Base-by-base conservation (phyloP, 1,139 yeast genomes). In the Taiozyma sp. region DNA sequence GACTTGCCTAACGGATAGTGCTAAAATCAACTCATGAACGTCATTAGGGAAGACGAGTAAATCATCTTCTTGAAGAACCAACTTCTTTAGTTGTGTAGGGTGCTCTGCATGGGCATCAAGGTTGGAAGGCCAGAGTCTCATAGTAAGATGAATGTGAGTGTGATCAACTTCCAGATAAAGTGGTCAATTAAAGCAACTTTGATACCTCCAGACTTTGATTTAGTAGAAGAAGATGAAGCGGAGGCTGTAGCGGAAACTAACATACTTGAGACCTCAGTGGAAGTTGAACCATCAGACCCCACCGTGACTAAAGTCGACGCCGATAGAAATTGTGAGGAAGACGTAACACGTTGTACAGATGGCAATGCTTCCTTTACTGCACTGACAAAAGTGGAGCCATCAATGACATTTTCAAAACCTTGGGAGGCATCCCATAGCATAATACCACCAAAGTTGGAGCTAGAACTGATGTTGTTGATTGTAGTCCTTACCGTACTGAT, bases 381-480 rank as follows among this genome's bases (percentile, higher is more conserved):
- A 19, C 62, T 60, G 19, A 69, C 68, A 54, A 63, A 72, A 13
- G 66, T 56, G 22, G 64, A 66, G 39, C 82, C 83, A 54, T 70
- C 66, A 48, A 74, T 72, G 28, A 64, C 67, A 65, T 88, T 89
- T 23, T 75, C 65, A 64, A 74, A 78, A 24, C 84, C 88, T 62
- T 82, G 83, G 34, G 88, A 80, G 36, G 92, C 95, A 67, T 88
- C 95, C 96, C 96, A 87, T 55, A 87, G 71, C 75, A 85, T 83
- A 57, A 87, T 75, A 55, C 96, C 96, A 45, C 90, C 95, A 64
- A 87, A 84, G 5, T 48, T 41, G 14, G 53, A 43, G 1, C 19
- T 10, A 13, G 49, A 39, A 14, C 63, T 49, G 22, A 49, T 52
- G 2, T 49, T 39, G 1, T 60, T 14, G 22, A 34, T 48, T 2